Base-by-base conservation (phyloP, 371 early-diverging fungal species). In the Encephalitozoon romaleae region DNA sequence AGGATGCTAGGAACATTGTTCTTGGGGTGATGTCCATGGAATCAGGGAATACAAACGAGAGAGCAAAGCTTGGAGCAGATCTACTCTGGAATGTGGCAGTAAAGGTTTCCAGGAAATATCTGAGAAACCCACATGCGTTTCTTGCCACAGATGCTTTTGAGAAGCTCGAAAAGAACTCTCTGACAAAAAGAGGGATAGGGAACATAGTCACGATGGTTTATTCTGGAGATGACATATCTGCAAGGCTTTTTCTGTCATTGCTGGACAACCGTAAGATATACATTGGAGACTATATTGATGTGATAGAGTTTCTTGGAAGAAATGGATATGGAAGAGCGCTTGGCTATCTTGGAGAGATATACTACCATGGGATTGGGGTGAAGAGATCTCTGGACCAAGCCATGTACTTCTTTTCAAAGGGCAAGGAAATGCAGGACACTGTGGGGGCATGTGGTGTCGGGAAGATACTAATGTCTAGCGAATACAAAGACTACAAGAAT, bases 331-430 rank as follows among this genome's bases (percentile, higher is more conserved):
- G 65, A 23, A 71, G 74, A 45, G 84, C 82, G 4, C 65, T 75
- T 78, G 74, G 76, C 0, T 54, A 84, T 3, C 34, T 86, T 4
- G 86, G 86, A 5, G 83, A 83, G 53, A 64, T 80, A 49, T 81
- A 83, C 70, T 82, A 72, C 65, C 80, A 84, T 38, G 84, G 84
- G 25, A 63, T 79, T 32, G 82, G 81, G 23, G 81, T 83, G 26
- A 21, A 59, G 26, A 70, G 32, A 23, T 70, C 74, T 43, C 39
- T 75, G 15, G 78, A 78, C 23, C 78, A 55, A 41, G 84, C 86
- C 4, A 55, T 83, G 71, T 82, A 84, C 54, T 83, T 82, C 52
- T 86, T 75, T 59, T 38, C 68, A 18, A 71, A 74, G 42, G 84
- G 84, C 2, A 72, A 65, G 15, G 66, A 65, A 12, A 34, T 28